These are phyloP conservation scores for Geotrichum klebahnii DNA, from an alignment of 1,139 yeast species.

Conservation along the genomic window DNA sequence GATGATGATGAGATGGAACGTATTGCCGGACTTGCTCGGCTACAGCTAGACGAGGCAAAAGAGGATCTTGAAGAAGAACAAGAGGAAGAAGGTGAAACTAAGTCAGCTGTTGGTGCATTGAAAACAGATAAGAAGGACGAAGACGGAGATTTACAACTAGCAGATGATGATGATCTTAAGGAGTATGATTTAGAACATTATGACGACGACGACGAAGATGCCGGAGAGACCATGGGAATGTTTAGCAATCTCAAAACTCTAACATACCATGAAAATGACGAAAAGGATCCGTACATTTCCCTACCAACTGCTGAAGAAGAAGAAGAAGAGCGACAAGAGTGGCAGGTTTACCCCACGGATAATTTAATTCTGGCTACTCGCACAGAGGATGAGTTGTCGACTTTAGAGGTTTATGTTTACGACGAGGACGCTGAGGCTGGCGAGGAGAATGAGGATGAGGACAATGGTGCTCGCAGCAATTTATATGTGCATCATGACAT, in stretches of 20 bases:
- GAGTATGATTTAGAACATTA: constrained; percentile 84
- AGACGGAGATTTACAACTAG: constrained; percentile 29
- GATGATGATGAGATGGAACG: constrained; percentile 92
- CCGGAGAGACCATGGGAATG: constrained; percentile 42
- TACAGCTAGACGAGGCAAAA: constrained; percentile 73
- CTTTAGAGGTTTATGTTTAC: constrained; percentile 86
- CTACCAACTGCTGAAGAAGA: constrained; percentile 58
- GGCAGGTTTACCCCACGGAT: constrained; percentile 85
- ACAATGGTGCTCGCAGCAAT: constrained; percentile 53
- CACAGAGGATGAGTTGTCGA: constrained; percentile 93
- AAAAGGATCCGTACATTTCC: constrained; percentile 70
- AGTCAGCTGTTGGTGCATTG: constrained; percentile 16
- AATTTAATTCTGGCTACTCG: constrained; percentile 85
- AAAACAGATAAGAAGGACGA: constrained; percentile 31
- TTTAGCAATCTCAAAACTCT: constrained; percentile 45
- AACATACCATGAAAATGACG: constrained; percentile 55
- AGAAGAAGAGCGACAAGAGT: constrained; percentile 73
- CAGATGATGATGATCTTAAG: constrained; percentile 72
- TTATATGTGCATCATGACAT: constrained; percentile 93
- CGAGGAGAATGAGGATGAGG: constrained; percentile 60
- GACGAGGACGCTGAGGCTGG: constrained; percentile 66
- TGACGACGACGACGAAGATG: constrained; percentile 70
- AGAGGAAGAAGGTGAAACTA: constrained; percentile 30
- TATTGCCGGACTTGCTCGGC: constrained; percentile 76
- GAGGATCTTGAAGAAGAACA: constrained; percentile 51